Percentiles rank a stretch among this genome's conserved stretches.
Evolutionary conservation across 2,329 filamentous ascomycete genomes (phyloP).

Genomic region (Colletotrichum sp.): DNA sequence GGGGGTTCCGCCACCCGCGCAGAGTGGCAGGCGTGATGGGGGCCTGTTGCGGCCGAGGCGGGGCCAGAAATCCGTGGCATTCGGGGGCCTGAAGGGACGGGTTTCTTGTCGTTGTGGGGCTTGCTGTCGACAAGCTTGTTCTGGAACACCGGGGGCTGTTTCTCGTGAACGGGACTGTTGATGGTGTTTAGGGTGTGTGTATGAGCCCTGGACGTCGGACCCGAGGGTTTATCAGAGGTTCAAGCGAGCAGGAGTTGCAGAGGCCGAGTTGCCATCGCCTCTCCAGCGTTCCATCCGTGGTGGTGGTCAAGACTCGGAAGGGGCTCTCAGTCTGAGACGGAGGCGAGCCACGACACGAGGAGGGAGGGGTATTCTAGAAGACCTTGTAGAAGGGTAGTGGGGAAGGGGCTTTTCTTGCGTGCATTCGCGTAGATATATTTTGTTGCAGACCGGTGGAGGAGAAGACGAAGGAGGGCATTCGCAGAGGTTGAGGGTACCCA

Average conservation of each 20-base stretch:
- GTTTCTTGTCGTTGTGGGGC: neutral
- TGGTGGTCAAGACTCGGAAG: neutral
- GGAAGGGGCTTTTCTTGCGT: constrained; percentile 3
- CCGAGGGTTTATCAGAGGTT: neutral
- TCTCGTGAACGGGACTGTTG: neutral
- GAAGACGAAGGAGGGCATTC: neutral
- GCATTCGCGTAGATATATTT: constrained; percentile 7
- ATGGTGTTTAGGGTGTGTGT: neutral
- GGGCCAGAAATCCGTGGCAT: neutral
- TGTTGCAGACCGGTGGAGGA: constrained; percentile 13
- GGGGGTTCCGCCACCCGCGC: neutral
- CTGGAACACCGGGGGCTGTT: constrained; percentile 10
- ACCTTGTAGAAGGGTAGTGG: neutral
- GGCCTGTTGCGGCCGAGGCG: constrained; percentile 6
- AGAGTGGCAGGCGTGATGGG: neutral
- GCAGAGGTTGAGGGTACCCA: neutral
- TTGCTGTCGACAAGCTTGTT: neutral
- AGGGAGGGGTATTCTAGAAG: constrained; percentile 5
- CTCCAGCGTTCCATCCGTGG: neutral
- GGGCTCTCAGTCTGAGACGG: neutral
- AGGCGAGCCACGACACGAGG: neutral
- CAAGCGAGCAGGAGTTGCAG: neutral
- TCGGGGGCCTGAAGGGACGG: neutral
- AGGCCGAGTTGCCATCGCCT: neutral
- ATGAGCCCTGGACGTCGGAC: neutral